phyloP scores from a whole-genome alignment of 2,329 filamentous ascomycete genomes.

The Beauveria sp. region DNA sequence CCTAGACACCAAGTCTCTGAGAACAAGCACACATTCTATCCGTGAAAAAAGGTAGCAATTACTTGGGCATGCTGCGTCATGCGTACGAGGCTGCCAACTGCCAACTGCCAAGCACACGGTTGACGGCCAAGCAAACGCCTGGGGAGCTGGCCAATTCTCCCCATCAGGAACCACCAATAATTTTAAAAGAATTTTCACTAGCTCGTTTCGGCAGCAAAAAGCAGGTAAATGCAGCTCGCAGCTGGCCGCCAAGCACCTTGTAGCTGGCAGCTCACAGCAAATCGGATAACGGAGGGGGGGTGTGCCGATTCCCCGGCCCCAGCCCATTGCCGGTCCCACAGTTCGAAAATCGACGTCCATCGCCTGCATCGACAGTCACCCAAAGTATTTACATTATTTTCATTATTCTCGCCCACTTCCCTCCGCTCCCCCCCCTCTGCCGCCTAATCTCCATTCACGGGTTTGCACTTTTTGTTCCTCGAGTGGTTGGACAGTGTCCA shows the following conservation, averaged over 20 bases:
- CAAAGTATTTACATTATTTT: background rate
- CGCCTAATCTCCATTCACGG: background rate
- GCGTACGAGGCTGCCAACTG: too few relatives aligned
- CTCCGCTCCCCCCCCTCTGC: background rate
- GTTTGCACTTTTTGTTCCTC: background rate
- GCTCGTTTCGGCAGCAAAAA: too few relatives aligned
- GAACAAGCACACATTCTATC: too few relatives aligned
- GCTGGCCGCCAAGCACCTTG: background rate
- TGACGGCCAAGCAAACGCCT: too few relatives aligned
- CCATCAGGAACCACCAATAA: too few relatives aligned
- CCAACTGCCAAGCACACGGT: too few relatives aligned
- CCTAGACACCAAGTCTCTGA: too few relatives aligned
- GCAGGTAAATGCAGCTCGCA: too few relatives aligned
- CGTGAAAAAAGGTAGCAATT: too few relatives aligned
- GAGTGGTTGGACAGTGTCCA: background rate
- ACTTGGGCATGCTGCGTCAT: too few relatives aligned
- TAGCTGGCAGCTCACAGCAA: background rate
- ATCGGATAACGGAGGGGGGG: background rate
- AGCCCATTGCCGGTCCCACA: background rate
- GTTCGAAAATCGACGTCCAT: background rate
- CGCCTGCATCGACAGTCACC: conserved; percentile 1
- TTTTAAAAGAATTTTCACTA: background rate
- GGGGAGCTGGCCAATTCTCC: too few relatives aligned
- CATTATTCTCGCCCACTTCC: background rate
- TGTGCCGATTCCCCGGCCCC: background rate